Conservation (phyloP, 805 yeast species). For the Maudiozyma barnettii region DNA sequence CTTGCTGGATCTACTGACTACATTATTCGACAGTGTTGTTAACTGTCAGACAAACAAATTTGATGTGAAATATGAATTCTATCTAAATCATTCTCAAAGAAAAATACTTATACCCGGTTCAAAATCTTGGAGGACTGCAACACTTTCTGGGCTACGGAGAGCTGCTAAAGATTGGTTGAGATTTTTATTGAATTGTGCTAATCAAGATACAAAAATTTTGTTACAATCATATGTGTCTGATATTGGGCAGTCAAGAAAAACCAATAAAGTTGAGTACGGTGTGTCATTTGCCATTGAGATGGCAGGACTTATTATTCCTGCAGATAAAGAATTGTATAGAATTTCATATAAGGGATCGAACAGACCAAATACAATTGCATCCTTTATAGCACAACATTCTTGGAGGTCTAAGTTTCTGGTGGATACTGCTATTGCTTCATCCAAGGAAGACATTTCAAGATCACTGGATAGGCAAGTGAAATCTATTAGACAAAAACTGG, state of each 20-base stretch:
- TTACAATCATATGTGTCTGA: constrained; percentile 67
- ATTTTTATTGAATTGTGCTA: constrained; percentile 45
- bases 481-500: constrained; percentile 16
- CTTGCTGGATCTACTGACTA: constrained; percentile 66
- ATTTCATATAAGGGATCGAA: constrained; percentile 31
- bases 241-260: constrained; percentile 28
- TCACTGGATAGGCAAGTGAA: constrained; percentile 14
- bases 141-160: constrained; percentile 50
- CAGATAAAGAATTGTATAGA: constrained; percentile 55
- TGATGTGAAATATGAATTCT: constrained; percentile 68
- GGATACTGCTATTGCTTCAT: constrained; percentile 25
- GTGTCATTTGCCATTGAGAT: constrained; percentile 84
- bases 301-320: constrained; percentile 64
- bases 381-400: constrained; percentile 65
- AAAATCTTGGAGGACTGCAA: constrained; percentile 70
- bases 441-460: constrained; percentile 20
- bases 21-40: constrained; percentile 67
- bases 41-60: constrained; percentile 81
- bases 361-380: constrained; percentile 52
- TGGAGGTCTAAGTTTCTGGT: constrained; percentile 47
- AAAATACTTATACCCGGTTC: constrained; percentile 43
- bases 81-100: constrained; percentile 31
- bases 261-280: constrained; percentile 56
- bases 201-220: constrained; percentile 67
- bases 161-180: constrained; percentile 62